Conservation (phyloP, 495 filamentous ascomycete species). For the Neurospora sp. region DNA sequence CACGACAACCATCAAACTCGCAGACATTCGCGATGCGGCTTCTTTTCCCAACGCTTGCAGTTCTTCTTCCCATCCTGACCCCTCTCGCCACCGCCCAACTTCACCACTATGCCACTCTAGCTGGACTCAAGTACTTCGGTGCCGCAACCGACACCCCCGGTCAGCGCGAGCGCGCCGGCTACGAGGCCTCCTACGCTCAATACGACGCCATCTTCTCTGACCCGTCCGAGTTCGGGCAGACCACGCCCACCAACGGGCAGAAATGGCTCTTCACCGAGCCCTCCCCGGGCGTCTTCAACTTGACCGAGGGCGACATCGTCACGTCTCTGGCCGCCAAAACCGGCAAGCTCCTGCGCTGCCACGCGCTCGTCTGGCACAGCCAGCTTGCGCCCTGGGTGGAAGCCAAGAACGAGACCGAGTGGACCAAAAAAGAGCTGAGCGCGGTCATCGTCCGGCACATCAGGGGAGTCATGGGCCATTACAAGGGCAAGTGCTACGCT, state of each 20-base stretch:
- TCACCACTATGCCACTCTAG: conserved; percentile 26
- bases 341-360: conserved; percentile 45
- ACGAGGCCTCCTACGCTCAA: conserved; percentile 14
- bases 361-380: conserved; percentile 51
- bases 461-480: conserved; percentile 41
- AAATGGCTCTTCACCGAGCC: conserved; percentile 47
- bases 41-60: conserved; percentile 1
- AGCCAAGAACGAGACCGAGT: conserved; percentile 44
- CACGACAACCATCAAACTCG: background rate
- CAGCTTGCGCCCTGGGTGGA: conserved; percentile 50
- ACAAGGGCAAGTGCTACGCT: conserved; percentile 44
- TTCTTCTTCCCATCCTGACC: conserved; percentile 4
- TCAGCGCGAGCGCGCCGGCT: conserved; percentile 26
- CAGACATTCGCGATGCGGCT: conserved; percentile 4
- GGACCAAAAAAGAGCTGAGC: conserved; percentile 42
- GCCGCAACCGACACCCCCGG: conserved; percentile 38
- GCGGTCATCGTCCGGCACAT: conserved; percentile 46
- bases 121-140: conserved; percentile 40
- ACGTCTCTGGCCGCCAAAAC: conserved; percentile 35
- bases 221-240: conserved; percentile 39
- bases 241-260: conserved; percentile 43
- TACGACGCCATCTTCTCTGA: conserved; percentile 32
- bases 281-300: conserved; percentile 39
- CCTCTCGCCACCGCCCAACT: conserved; percentile 21
- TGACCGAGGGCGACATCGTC: conserved; percentile 40